A percentile compares a stretch with the other conserved stretches of the same genome.
Evolutionary conservation across 148 eudicot species (phyloP).

Genomic region (Amaranthus hypochondriacus): DNA sequence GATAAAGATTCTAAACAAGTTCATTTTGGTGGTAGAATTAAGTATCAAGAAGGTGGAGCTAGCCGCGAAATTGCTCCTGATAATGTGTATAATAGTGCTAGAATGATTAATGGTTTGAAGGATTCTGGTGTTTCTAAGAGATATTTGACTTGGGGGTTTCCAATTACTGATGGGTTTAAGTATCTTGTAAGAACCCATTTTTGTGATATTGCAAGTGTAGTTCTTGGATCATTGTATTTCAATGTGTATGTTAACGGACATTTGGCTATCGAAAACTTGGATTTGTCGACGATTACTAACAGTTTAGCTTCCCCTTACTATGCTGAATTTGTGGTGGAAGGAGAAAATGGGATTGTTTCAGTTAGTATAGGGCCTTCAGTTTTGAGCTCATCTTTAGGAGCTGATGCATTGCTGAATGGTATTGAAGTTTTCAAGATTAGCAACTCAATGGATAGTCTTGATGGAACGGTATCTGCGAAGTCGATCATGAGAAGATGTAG

Average conservation of each 20-base stretch:
- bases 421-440: slow-evolving; percentile 68
- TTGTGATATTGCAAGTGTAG: slow-evolving; percentile 78
- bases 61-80: slow-evolving; percentile 89
- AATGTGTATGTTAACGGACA: slow-evolving; percentile 75
- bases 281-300: slow-evolving; percentile 36
- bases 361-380: slow-evolving; percentile 67
- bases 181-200: slow-evolving; percentile 78
- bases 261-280: slow-evolving; percentile 56
- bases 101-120: slow-evolving; percentile 41
- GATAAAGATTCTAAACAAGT: slow-evolving; percentile 34
- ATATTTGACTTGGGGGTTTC: slow-evolving; percentile 63
- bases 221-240: slow-evolving; percentile 51
- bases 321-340: slow-evolving; percentile 69
- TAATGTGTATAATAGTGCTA: slow-evolving; percentile 71
- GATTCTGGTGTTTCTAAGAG: slow-evolving; percentile 27
- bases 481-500: slow-evolving; percentile 34
- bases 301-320: slow-evolving; percentile 74
- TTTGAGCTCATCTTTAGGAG: slow-evolving; percentile 37
- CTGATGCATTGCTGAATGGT: slow-evolving; percentile 76
- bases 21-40: slow-evolving; percentile 63
- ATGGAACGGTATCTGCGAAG: slow-evolving; percentile 49
- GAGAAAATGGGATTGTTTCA: slow-evolving; percentile 35
- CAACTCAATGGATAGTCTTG: slow-evolving; percentile 67
- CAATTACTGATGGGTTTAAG: slow-evolving; percentile 47
- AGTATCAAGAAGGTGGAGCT: slow-evolving; percentile 63